Percentiles rank a stretch among this genome's conserved stretches.
Evolutionary conservation across 2,329 filamentous ascomycete species (phyloP).

Genomic region (Aspergillus ibericus): DNA sequence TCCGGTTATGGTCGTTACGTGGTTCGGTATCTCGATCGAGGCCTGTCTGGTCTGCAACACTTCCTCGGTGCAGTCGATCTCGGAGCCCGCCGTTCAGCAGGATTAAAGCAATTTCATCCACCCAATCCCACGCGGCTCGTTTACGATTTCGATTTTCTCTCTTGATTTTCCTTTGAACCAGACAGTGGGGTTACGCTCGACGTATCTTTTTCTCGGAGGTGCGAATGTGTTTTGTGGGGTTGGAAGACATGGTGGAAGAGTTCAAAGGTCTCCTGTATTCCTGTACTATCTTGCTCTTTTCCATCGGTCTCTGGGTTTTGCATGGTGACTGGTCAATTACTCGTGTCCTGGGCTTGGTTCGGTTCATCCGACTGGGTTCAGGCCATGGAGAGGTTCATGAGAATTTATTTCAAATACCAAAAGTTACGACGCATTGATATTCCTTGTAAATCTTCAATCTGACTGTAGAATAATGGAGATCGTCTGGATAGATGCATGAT

Average conservation of each 20-base stretch:
- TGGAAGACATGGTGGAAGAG: constrained; percentile 28
- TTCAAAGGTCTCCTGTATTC: constrained; percentile 9
- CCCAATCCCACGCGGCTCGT: constrained; percentile 32
- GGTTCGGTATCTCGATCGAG: constrained; percentile 24
- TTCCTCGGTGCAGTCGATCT: constrained; percentile 17
- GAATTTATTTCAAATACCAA: constrained; percentile 36
- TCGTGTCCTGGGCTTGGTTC: constrained; percentile 22
- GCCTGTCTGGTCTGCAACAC: constrained; percentile 23
- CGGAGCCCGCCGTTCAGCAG: constrained; percentile 34
- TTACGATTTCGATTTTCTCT: constrained; percentile 31
- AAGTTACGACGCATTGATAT: constrained; percentile 21
- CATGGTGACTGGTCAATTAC: constrained; percentile 40
- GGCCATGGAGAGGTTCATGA: constrained; percentile 41
- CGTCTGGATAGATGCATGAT: not conserved
- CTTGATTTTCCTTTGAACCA: constrained; percentile 15
- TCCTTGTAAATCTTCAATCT: not conserved
- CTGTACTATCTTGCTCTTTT: constrained; percentile 19
- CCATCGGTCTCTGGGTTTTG: constrained; percentile 20
- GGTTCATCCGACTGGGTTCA: constrained; percentile 15
- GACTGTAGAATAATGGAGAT: not conserved
- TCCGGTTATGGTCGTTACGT: constrained; percentile 31
- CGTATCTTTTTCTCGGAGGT: constrained; percentile 25
- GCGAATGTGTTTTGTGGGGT: constrained; percentile 38
- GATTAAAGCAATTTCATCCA: constrained; percentile 3
- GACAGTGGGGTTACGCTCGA: constrained; percentile 20